Conservation (phyloP, 2,329 filamentous ascomycete species). For the Coleophoma cylindrospora region DNA sequence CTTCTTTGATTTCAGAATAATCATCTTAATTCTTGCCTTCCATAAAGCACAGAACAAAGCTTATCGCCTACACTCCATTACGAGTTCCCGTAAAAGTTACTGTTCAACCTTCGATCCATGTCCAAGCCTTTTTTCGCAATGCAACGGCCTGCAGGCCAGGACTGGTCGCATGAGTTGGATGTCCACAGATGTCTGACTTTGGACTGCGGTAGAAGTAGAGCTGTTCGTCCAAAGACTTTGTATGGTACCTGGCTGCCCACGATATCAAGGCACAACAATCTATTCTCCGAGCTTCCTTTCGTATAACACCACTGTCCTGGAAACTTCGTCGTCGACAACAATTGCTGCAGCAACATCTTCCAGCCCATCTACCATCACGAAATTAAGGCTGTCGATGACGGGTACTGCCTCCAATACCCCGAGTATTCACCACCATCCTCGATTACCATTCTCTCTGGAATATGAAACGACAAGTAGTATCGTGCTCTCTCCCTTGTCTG, state of each 20-base stretch:
- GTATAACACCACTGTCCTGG: not conserved
- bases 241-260: slow-evolving; percentile 13
- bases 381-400: slow-evolving; percentile 1
- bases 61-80: too few relatives aligned
- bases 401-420: not conserved
- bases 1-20: too few relatives aligned
- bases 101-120: too few relatives aligned
- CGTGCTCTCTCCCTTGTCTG: not conserved
- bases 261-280: slow-evolving; percentile 14
- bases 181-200: slow-evolving; percentile 4
- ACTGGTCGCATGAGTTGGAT: slow-evolving; percentile 4
- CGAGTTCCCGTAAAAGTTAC: too few relatives aligned
- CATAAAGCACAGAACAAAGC: too few relatives aligned
- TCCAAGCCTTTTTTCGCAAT: not conserved
- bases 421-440: not conserved
- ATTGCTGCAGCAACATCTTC: slow-evolving; percentile 2
- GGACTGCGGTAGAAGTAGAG: slow-evolving; percentile 15
- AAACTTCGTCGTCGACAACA: not conserved
- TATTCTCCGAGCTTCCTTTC: slow-evolving; percentile 11
- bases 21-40: too few relatives aligned
- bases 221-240: slow-evolving; percentile 8
- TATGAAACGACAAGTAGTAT: not conserved
- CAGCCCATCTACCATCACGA: not conserved
- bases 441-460: not conserved
- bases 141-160: slow-evolving; percentile 3